Base-by-base conservation (phyloP, 192 early-diverging fungal genomes). In the Mortierella antarctica region DNA sequence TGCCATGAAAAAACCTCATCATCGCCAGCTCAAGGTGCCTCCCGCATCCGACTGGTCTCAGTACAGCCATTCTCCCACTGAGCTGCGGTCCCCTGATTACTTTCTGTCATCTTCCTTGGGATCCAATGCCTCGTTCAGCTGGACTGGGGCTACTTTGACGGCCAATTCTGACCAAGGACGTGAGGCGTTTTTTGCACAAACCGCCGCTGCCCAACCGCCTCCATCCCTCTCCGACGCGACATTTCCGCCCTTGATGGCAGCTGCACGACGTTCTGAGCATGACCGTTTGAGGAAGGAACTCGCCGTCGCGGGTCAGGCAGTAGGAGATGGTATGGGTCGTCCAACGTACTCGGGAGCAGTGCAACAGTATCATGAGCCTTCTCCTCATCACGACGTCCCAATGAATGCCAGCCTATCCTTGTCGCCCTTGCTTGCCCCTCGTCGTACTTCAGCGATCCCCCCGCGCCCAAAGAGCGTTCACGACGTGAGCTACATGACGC, bases 91-190 rank as follows among this genome's bases (percentile, higher is more conserved):
- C 53, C 70, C 71, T 40, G 65, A 80, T 39, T 80, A 80, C 31
- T 80, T 31, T 3, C 31, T 31, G 31, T 31, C 31, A 31, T 31
- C 77, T 2, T 72, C 77, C 12, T 59, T 72, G 6, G 77, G 77
- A 17, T 80, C 77, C 21, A 72, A 62, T 44, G 69, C 65, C 10
- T 72, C 70, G 5, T 10, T 14, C 3, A 51, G 62, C 40, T 80
- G 77, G 77, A 61, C 54, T 46, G 58, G 50, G 23, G 20, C n/a
- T 15, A 60, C 63, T 9, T 80, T 70, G 7, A 58, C 69, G 14
- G 54, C 68, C 0, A 70, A 80, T 21, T 80, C 77, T 9, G 77
- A 80, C 41, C 77, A 80, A 63, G 77, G 77, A n/a, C 72, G 72
- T 18, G 77, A 70, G 20, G 68, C 70, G 6, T 65, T 72, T 12